Percentiles rank a stretch among this genome's conserved stretches.
Conservation (phyloP, 2,329 filamentous ascomycete genomes). For the Zymoseptoria crescenta region DNA sequence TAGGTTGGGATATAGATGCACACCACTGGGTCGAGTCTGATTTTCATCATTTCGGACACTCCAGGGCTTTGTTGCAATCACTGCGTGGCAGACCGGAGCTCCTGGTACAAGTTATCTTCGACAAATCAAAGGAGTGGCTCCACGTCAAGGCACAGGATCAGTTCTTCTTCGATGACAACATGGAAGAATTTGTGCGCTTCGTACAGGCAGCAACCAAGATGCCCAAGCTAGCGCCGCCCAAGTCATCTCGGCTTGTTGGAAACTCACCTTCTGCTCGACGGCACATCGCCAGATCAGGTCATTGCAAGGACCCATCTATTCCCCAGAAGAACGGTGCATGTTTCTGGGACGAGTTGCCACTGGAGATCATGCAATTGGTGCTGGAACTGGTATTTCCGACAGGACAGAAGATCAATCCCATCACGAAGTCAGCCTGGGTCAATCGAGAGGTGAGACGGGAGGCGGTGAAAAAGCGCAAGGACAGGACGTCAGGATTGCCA, state of each 20-base stretch:
- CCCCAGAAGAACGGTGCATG: not conserved
- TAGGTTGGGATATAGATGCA: not conserved
- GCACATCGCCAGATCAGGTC: not conserved
- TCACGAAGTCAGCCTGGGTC: too few relatives aligned
- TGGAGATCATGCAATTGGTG: not conserved
- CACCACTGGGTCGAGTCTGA: not conserved
- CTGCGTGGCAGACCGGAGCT: not conserved
- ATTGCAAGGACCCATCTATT: not conserved
- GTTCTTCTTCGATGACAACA: not conserved
- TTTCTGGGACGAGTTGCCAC: slow-evolving; percentile 1
- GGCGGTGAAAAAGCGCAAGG: not conserved
- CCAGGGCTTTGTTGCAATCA: not conserved
- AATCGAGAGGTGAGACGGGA: too few relatives aligned
- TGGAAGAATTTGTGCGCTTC: not conserved
- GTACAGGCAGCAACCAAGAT: not conserved
- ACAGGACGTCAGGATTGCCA: not conserved
- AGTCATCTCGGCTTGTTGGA: too few relatives aligned
- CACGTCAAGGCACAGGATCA: not conserved
- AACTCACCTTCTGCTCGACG: too few relatives aligned
- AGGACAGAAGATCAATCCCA: not conserved
- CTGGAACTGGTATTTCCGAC: not conserved
- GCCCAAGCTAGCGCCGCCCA: not conserved
- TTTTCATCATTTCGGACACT: not conserved
- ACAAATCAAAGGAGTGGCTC: too few relatives aligned
- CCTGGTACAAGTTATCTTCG: too few relatives aligned